These are phyloP conservation scores for Steccherinum ochraceum DNA, from an alignment of 768 basidiomycete species.

Conservation along the genomic window DNA sequence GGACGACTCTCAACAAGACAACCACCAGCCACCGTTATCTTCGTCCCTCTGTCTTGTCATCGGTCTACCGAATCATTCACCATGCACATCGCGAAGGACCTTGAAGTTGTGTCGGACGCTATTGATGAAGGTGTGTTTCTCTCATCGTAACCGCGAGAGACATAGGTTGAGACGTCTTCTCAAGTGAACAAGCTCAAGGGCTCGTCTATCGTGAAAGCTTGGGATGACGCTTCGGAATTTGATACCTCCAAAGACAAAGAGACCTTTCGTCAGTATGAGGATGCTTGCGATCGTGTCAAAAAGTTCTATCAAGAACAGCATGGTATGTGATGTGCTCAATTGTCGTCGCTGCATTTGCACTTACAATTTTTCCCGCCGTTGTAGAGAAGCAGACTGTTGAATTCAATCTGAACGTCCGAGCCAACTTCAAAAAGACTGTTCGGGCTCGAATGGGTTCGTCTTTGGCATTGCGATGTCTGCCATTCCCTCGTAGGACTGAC, in stretches of 20 bases:
- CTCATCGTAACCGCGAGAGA: neutral
- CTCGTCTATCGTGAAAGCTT: slow-evolving; percentile 11
- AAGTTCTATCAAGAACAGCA: slow-evolving; percentile 76
- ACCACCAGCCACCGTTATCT: neutral
- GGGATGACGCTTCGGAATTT: slow-evolving; percentile 54
- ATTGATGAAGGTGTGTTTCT: slow-evolving; percentile 37
- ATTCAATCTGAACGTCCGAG: slow-evolving; percentile 76
- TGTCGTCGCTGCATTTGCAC: neutral
- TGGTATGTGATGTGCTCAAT: too few relatives aligned
- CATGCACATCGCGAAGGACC: slow-evolving; percentile 10
- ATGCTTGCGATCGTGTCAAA: slow-evolving; percentile 73
- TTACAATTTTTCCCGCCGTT: slow-evolving; percentile 1
- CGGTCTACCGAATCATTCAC: neutral
- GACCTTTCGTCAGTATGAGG: slow-evolving; percentile 66
- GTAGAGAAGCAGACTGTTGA: slow-evolving; percentile 83
- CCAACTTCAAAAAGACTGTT: slow-evolving; percentile 59
- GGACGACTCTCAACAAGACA: neutral
- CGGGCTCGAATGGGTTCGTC: slow-evolving; percentile 64
- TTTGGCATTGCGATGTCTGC: too few relatives aligned
- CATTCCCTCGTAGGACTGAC: neutral
- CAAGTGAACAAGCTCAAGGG: slow-evolving; percentile 68
- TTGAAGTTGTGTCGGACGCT: slow-evolving; percentile 43
- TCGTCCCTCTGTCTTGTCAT: neutral
- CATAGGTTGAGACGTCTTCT: neutral
- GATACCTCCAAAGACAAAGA: slow-evolving; percentile 61